Percentiles rank a stretch among this genome's conserved stretches.
phyloP scores from a whole-genome alignment of 169 alveolate genomes.

The Cystoisospora suis region DNA sequence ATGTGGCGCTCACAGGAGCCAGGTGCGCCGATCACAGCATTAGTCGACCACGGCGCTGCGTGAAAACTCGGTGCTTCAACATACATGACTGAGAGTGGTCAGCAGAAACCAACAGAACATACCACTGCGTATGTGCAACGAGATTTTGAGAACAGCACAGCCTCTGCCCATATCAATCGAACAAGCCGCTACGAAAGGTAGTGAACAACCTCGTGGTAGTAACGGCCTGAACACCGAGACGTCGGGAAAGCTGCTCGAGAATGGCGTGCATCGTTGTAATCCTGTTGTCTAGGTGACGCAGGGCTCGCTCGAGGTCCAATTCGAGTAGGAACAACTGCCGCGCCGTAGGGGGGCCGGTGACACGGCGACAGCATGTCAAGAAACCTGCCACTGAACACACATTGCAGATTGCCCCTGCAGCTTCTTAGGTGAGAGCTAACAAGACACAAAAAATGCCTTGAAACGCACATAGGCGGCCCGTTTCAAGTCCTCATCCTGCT shows the following conservation, averaged over 20 bases:
- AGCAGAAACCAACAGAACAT: too few relatives aligned
- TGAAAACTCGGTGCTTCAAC: too few relatives aligned
- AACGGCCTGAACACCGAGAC: not conserved
- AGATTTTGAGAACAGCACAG: not conserved
- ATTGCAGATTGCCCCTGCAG: too few relatives aligned
- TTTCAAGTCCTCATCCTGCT: too few relatives aligned
- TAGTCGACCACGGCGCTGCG: too few relatives aligned
- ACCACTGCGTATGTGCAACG: too few relatives aligned
- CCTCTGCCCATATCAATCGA: not conserved
- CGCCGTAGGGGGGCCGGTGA: slow-evolving; percentile 8
- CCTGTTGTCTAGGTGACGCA: not conserved
- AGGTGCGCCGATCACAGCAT: too few relatives aligned
- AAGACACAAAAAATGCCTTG: too few relatives aligned
- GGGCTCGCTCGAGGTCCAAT: slow-evolving; percentile 31
- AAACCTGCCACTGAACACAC: slow-evolving; percentile 18
- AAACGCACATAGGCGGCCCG: too few relatives aligned
- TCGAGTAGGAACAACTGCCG: slow-evolving; percentile 25
- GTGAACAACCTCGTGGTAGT: not conserved
- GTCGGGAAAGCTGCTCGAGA: not conserved
- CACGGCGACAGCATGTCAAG: slow-evolving; percentile 21
- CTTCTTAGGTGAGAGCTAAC: too few relatives aligned
- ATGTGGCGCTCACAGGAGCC: too few relatives aligned
- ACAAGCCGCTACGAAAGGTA: not conserved
- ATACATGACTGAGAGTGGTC: too few relatives aligned
- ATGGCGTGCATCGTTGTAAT: not conserved